Evolutionary conservation across 225 moss, liverwort and hornwort species (phyloP).

Genomic region (Polytrichum commune): DNA sequence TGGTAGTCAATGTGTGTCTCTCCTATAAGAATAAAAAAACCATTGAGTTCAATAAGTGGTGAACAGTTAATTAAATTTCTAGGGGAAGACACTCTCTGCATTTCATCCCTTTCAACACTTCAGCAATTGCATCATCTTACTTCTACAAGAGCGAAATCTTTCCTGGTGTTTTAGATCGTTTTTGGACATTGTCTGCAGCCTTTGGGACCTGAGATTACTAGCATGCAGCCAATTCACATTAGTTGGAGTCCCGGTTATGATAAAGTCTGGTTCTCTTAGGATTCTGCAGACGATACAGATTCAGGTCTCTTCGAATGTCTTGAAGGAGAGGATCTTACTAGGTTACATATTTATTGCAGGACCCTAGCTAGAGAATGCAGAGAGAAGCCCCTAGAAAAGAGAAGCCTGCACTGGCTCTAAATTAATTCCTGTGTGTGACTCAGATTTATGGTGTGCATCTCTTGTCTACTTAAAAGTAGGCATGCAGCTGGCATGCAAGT

Average conservation of each 20-base stretch:
- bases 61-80: background rate
- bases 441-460: slow-evolving; percentile 30
- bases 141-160: background rate
- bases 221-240: no score
- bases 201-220: no score
- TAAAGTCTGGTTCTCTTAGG: background rate
- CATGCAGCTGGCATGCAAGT: no score
- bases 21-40: background rate
- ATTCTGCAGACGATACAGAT: background rate
- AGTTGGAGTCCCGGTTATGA: no score
- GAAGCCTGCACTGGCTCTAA: background rate
- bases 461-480: background rate
- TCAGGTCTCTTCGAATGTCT: background rate
- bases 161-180: background rate
- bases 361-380: background rate
- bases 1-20: background rate
- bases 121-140: background rate
- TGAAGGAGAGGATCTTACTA: slow-evolving; percentile 5
- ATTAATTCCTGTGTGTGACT: background rate
- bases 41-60: background rate
- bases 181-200: no score
- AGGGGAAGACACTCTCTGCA: background rate
- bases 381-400: slow-evolving; percentile 2
- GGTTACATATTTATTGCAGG: slow-evolving; percentile 21
- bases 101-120: background rate